Evolutionary conservation across 2,329 filamentous ascomycete genomes (phyloP).

Genomic region (Nothophaeocryptopus gaeumannii): DNA sequence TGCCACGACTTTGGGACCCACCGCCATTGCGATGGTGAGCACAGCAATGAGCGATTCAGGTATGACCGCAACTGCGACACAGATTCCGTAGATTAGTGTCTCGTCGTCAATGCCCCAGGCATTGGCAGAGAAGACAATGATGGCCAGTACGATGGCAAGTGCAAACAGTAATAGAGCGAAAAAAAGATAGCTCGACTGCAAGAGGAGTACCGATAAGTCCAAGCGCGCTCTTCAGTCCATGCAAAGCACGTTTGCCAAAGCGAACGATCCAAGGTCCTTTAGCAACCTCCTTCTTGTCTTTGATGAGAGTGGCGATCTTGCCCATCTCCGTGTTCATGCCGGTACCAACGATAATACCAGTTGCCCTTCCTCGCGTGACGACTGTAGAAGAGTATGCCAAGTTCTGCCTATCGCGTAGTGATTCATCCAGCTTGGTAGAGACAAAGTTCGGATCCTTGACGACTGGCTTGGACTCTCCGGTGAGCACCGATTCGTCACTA

Average conservation of each 20-base stretch:
- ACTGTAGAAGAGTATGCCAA: constrained; percentile 64
- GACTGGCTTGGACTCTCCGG: constrained; percentile 62
- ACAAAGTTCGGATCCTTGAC: constrained; percentile 31
- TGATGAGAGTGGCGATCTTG: constrained; percentile 54
- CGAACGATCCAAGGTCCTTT: constrained; percentile 20
- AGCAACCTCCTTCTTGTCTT: constrained; percentile 31
- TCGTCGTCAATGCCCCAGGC: constrained; percentile 41
- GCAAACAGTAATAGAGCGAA: constrained; percentile 77
- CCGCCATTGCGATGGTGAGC: constrained; percentile 65
- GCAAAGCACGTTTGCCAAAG: constrained; percentile 45
- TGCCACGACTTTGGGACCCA: constrained; percentile 62
- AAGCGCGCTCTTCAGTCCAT: constrained; percentile 47
- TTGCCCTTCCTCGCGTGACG: constrained; percentile 61
- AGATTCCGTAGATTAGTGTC: constrained; percentile 49
- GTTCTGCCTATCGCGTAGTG: constrained; percentile 62
- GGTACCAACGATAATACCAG: constrained; percentile 56
- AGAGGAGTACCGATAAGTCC: constrained; percentile 68
- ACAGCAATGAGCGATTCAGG: constrained; percentile 60
- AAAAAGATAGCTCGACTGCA: constrained; percentile 79
- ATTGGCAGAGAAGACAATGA: constrained; percentile 66
- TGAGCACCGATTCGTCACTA: constrained; percentile 69
- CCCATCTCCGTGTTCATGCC: constrained; percentile 67
- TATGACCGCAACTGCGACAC: constrained; percentile 48
- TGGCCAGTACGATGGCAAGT: constrained; percentile 66
- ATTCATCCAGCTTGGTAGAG: constrained; percentile 41